Evolutionary conservation across 2,329 filamentous ascomycete genomes (phyloP), one percentile per base, ranked within the genome.

Genomic region (Rugonectria rugulosa): DNA sequence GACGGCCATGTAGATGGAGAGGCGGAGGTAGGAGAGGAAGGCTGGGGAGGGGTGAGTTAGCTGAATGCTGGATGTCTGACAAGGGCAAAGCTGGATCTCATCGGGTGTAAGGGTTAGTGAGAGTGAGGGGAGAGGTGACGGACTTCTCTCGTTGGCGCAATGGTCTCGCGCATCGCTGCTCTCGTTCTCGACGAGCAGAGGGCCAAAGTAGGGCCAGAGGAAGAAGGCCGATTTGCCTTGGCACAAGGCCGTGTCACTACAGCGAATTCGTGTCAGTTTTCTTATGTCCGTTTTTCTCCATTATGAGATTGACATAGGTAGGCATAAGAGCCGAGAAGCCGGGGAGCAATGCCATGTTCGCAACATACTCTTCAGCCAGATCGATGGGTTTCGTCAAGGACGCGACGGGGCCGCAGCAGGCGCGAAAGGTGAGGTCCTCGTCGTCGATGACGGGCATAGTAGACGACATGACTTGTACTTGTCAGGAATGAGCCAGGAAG

Each of bases 11-110:
- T 97, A 97, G 65, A 97, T 85, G 26, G 90, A 88, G 2, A 98
- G 83, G 4, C 93, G 88, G 17, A 98, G 85, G 83, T 95, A 97
- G 2, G 94, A 95, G 23, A 98, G 87, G 70, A 97, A 97, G 0
- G 85, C 82, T 86, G 60, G 27, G 20, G 27, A 4, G 34, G 42
- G 15, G 15, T 11, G 7, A 12, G 27, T 64, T 24, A 60, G 42
- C 14, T n/a, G n/a, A n/a, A n/a, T n/a, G n/a, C n/a, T n/a, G n/a
- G n/a, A n/a, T n/a, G n/a, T n/a, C n/a, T n/a, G n/a, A n/a, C n/a
- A n/a, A 23, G 8, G 12, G 21, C 11, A 12, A 29, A 51, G 6
- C 23, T 26, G 17, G 24, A 27, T 46, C 20, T 19, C n/a, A 20
- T 19, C n/a, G 34, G 17, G 19, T n/a, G n/a, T n/a, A n/a, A n/a